Conservation (phyloP, 371 early-diverging fungal species). For the Rhizopus arrhizus region DNA sequence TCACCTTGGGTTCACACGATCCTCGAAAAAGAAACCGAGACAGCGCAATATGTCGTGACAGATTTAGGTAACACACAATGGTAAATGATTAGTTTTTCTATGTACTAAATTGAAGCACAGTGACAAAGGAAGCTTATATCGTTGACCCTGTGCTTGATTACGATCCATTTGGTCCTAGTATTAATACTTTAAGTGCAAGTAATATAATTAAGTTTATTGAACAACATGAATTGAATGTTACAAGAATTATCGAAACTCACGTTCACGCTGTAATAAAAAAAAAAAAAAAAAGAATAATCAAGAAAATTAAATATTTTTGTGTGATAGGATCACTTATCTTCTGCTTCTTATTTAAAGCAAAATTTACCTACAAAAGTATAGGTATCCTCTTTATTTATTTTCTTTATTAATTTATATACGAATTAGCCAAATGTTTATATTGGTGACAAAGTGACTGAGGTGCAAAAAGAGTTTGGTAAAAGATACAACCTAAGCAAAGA, state of each 20-base stretch:
- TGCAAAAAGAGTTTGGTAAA: conserved; percentile 43
- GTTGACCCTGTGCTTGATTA: conserved; percentile 51
- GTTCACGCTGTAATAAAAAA: conserved; percentile 46
- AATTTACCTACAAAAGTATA: conserved; percentile 34
- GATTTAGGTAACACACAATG: conserved; percentile 39
- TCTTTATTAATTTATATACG: not conserved
- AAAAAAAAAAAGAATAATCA: not conserved
- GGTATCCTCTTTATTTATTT: conserved; percentile 1
- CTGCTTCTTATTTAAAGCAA: conserved; percentile 39
- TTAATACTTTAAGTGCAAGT: conserved; percentile 33
- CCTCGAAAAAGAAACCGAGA: conserved; percentile 47
- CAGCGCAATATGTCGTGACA: conserved; percentile 49
- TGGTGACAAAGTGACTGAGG: conserved; percentile 40
- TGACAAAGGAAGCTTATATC: conserved; percentile 44
- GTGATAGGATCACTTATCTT: conserved; percentile 48
- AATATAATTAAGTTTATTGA: conserved; percentile 33
- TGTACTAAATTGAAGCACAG: conserved; percentile 12
- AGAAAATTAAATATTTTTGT: not conserved
- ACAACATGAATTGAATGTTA: conserved; percentile 36
- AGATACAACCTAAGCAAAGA: conserved; percentile 33
- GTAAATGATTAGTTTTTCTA: conserved; percentile 3
- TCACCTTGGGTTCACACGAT: conserved; percentile 52
- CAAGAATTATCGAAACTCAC: conserved; percentile 54
- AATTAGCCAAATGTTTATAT: conserved; percentile 46
- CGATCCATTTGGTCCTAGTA: conserved; percentile 40